Evolutionary conservation across 371 early-diverging fungal genomes (phyloP), one percentile per base, ranked within the genome.

Genomic region (Mucor racemosus): DNA sequence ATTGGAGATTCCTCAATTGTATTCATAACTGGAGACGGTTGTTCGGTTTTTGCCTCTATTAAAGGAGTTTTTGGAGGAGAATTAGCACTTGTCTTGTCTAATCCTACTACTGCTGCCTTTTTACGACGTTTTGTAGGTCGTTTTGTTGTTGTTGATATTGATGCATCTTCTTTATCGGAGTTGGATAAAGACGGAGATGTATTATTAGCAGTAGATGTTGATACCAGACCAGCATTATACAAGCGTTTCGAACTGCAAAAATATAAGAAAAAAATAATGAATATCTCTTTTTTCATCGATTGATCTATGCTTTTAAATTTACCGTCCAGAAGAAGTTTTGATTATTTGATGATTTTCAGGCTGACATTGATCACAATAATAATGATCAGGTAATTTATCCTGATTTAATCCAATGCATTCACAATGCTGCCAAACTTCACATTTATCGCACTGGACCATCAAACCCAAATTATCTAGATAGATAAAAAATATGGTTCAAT

Each of bases 371-470:
- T 95, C 96, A 77, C 96, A 95, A 71, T 88, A 95, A 77, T 95
- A 95, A 64, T 91, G 85, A 68, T 94, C 91, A 10, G 96, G 95
- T 35, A 91, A 79, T 54, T 89, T 86, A 65, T 89, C 86, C 58
- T 86, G 79, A 9, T 85, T 79, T 46, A 82, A 59, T 17, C 93
- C 92, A 66, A 95, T 90, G 72, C 96, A 95, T 34, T 89, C 86
- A 66, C 91, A 91, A 74, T 95, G 96, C 76, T 95, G 96, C 96
- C 96, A 95, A 11, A 94, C 94, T 68, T 90, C 86, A 73, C 96
- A 95, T 14, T 85, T 83, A 65, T 95, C 95, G 78, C 96, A 95
- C 76, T 94, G 92, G 36, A 95, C 92, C 94, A 94, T 95, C 44
- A 90, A 74, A 44, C 92, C 94, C 11, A 86, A 82, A 73, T 89